Evolutionary conservation across 768 basidiomycete species (phyloP).

Genomic region (Xerocomus spinulosus): DNA sequence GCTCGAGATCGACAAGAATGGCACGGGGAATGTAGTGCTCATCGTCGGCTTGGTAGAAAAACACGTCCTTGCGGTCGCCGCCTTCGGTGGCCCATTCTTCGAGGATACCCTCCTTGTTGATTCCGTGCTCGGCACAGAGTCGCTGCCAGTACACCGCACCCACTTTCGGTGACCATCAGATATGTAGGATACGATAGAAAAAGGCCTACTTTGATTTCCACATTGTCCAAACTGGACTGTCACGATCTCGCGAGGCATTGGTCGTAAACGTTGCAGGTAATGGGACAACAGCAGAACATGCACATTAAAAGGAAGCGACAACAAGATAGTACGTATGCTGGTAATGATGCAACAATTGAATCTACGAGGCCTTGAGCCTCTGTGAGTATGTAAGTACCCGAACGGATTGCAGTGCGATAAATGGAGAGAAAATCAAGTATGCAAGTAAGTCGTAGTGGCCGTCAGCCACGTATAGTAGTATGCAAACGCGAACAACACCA

Average conservation of each 20-base stretch:
- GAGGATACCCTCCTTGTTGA: conserved; percentile 90
- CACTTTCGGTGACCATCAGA: no score
- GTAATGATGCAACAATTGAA: conserved; percentile 14
- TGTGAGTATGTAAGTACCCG: conserved; percentile 27
- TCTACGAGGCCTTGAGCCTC: conserved; percentile 34
- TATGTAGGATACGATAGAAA: no score
- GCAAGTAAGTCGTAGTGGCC: conserved; percentile 19
- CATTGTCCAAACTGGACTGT: conserved; percentile 87
- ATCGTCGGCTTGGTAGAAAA: conserved; percentile 99
- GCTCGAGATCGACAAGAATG: conserved; percentile 94
- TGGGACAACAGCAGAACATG: conserved; percentile 11
- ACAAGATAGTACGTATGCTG: conserved; percentile 22
- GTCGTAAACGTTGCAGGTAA: conserved; percentile 1
- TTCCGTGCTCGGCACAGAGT: conserved; percentile 96
- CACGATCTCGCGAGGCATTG: conserved; percentile 81
- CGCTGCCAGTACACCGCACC: conserved; percentile 98
- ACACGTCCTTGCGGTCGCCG: conserved; percentile 96
- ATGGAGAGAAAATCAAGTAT: conserved; percentile 11
- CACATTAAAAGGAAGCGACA: conserved; percentile 19
- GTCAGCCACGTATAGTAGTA: conserved; percentile 24
- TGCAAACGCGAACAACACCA: conserved; percentile 16
- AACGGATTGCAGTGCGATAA: conserved; percentile 13
- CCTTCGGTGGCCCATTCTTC: conserved; percentile 97
- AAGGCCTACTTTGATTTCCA: conserved; percentile 77
- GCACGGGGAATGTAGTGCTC: conserved; percentile 98